Evolutionary conservation across 2,329 filamentous ascomycete genomes (phyloP).

Genomic region (Pseudogymnoascus sp.): DNA sequence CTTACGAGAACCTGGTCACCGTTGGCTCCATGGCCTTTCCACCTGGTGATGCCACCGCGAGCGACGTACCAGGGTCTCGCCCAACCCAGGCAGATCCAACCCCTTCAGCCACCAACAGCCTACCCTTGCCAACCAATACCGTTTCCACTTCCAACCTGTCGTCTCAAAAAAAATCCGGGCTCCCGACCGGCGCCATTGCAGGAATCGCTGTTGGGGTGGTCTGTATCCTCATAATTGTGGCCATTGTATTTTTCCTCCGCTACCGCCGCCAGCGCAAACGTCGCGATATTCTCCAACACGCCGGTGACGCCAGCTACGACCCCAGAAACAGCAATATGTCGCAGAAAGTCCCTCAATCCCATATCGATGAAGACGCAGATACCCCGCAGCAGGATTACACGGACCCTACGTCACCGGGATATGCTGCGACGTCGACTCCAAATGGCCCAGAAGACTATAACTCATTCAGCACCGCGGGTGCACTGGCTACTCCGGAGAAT

Average conservation of each 20-base stretch:
- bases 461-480: not conserved
- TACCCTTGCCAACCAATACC: not conserved
- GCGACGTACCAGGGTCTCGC: not conserved
- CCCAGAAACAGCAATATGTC: not conserved
- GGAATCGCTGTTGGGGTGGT: not conserved
- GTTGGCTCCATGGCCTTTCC: not conserved
- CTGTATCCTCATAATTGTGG: not conserved
- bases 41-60: not conserved
- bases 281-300: not conserved
- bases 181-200: not conserved
- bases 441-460: not conserved
- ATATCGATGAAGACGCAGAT: not conserved
- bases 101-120: not conserved
- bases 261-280: not conserved
- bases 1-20: not conserved
- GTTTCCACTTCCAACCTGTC: not conserved
- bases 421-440: not conserved
- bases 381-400: not conserved
- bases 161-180: not conserved
- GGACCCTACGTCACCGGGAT: not conserved
- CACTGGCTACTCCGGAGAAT: not conserved
- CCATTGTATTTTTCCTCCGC: not conserved
- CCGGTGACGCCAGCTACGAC: not conserved
- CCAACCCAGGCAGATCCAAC: not conserved
- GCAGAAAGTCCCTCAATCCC: not conserved